Evolutionary conservation across 2,329 filamentous ascomycete genomes (phyloP).

Genomic region (Fusarium miscanthi): DNA sequence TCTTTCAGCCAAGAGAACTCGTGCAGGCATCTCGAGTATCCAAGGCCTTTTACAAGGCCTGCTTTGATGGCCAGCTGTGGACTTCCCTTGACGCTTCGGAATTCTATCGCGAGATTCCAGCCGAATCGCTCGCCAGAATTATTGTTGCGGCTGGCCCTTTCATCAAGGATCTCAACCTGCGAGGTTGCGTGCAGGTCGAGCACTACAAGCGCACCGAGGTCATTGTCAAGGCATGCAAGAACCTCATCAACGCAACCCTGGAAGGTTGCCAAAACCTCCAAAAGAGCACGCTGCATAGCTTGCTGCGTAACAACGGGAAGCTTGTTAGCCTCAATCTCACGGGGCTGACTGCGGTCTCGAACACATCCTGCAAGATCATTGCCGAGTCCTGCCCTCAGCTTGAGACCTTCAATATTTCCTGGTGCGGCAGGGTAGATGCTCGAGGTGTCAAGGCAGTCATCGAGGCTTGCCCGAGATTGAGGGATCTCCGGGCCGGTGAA

Average conservation of each 20-base stretch:
- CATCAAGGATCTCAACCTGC: slow-evolving; percentile 87
- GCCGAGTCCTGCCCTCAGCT: slow-evolving; percentile 82
- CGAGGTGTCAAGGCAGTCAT: slow-evolving; percentile 79
- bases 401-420: slow-evolving; percentile 89
- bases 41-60: slow-evolving; percentile 81
- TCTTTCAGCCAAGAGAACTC: slow-evolving; percentile 82
- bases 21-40: slow-evolving; percentile 82
- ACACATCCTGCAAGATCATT: slow-evolving; percentile 87
- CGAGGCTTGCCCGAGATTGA: slow-evolving; percentile 76
- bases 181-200: slow-evolving; percentile 89
- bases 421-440: slow-evolving; percentile 89
- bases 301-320: slow-evolving; percentile 78
- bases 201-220: slow-evolving; percentile 82
- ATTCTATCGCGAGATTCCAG: slow-evolving; percentile 89
- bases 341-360: slow-evolving; percentile 81
- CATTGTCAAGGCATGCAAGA: slow-evolving; percentile 85
- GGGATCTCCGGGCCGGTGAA: slow-evolving; percentile 84
- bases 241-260: slow-evolving; percentile 86
- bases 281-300: slow-evolving; percentile 78
- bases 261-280: slow-evolving; percentile 91
- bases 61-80: slow-evolving; percentile 97
- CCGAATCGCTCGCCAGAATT: slow-evolving; percentile 84
- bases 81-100: slow-evolving; percentile 83
- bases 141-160: slow-evolving; percentile 89
- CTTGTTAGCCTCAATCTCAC: slow-evolving; percentile 89